Evolutionary conservation across 2,329 filamentous ascomycete genomes (phyloP), one percentile per base, ranked within the genome.

Genomic region (Alternaria postmessia): DNA sequence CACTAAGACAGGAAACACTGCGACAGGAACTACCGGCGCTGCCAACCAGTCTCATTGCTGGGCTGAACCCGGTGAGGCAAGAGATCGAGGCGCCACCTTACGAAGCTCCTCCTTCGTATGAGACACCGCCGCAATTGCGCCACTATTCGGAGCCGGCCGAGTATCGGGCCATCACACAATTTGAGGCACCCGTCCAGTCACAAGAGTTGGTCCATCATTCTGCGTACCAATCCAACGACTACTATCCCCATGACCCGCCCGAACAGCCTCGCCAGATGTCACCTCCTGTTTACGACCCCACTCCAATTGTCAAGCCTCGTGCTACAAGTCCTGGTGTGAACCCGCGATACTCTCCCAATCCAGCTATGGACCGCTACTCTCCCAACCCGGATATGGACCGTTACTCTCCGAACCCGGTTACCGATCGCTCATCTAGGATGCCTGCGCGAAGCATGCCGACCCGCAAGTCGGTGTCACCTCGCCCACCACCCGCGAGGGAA

Each of bases 391-490:
- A 56, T 4, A 52, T 51, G 28, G 58, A 57, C 1, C 54, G 58
- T 11, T 51, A 72, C 49, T 67, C 68, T 49, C 58, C 77, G 41
- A 64, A 75, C 65, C 62, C 74, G 30, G 55, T 62, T 3, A 66
- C 75, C 20, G 75, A 70, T 43, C 65, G 83, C 57, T 76, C 69
- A 41, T 77, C 78, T 39, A 71, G 77, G 28, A 78, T 69, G 75
- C 84, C 64, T 77, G 77, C 66, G 72, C 81, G 65, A 76, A 83
- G 67, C 64, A 86, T 85, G 34, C 80, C 82, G 8, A 80, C 80
- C 7, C 87, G 91, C 53, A 94, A 94, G 75, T 93, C 91, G 1
- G 86, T 93, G 32, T 93, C 90, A 68, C 90, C 91, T 3, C 86
- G 86, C 1, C 90, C 91, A 16, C 78, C 79, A 1, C 63, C 85